Evolutionary conservation across 2,329 filamentous ascomycete species (phyloP), one percentile per base, ranked within the genome.

Genomic region (Emmonsia crescens): DNA sequence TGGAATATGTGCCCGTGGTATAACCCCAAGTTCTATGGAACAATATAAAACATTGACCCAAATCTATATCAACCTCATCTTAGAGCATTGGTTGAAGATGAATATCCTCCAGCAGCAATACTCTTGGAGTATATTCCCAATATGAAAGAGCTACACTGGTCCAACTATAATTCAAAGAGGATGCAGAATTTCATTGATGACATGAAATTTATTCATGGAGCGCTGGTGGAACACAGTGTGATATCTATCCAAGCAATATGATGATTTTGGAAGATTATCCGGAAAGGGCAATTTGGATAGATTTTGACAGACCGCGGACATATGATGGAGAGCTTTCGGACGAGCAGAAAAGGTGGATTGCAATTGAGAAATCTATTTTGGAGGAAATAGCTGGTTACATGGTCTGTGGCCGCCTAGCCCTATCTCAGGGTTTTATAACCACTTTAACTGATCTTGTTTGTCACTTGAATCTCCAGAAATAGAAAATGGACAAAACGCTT

Each of bases 181-280:
- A 64, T 64, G 61, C 51, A 46, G n/a, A 33, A 63, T 40, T 65
- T 64, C 1, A 56, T 69, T 46, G 48, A 66, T 2, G 68, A 66
- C 0, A 60, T 70, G 19, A 56, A 64, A 36, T 27, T 64, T 55
- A 67, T 70, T 12, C 66, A 68, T 48, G 59, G 48, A 9, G 68
- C 66, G 10, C 36, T 61, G 9, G 52, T 70, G 24, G 60, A 63
- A 19, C 68, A 71, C 36, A 56, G n/a, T n/a, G 51, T 49, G 67
- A 70, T 61, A 62, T 69, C 5, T 65, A 68, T 33, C 67, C 68
- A 0, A 68, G 65, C 44, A 67, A 68, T 60, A 66, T 70, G 48
- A 66, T 71, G 27, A 29, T 68, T 55, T 60, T 68, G 1, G 59
- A 61, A 55, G 65, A 61, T 2, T 46, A 61, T 8, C 40, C 46